These are phyloP conservation scores for Edaphochlamys debaryana DNA, from an alignment of 139 green algal species.

Conservation along the genomic window DNA sequence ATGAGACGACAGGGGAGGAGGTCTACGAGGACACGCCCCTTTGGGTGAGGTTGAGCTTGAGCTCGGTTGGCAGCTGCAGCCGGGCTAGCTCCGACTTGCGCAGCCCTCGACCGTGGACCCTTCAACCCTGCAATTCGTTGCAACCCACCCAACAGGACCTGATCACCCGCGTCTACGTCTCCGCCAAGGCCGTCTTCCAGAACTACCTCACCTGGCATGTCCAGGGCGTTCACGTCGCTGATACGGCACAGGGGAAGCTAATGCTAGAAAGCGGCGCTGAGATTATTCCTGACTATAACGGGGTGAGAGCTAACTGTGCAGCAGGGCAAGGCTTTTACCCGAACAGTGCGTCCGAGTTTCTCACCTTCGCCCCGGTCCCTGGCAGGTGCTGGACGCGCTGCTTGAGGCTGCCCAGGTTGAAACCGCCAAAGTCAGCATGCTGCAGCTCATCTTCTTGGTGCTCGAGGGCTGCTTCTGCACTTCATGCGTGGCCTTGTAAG, in stretches of 20 bases:
- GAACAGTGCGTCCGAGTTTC: too few relatives aligned
- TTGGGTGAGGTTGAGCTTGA: too few relatives aligned
- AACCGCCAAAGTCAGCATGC: not conserved
- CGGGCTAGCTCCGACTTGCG: too few relatives aligned
- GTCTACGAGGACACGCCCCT: too few relatives aligned
- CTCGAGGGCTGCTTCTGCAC: conserved; percentile 12
- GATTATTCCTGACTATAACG: too few relatives aligned
- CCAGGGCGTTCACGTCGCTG: not conserved
- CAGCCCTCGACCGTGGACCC: too few relatives aligned
- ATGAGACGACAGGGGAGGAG: too few relatives aligned
- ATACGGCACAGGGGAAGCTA: not conserved
- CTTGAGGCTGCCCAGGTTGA: not conserved
- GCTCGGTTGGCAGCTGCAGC: too few relatives aligned
- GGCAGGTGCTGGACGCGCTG: conserved; percentile 11
- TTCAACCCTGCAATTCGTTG: too few relatives aligned
- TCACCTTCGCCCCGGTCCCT: not conserved
- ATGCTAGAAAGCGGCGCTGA: conserved; percentile 17
- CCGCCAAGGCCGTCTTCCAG: conserved; percentile 8
- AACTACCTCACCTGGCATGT: too few relatives aligned
- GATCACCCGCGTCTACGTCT: not conserved
- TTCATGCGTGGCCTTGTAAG: not conserved
- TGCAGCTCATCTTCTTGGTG: conserved; percentile 29
- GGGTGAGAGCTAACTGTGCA: too few relatives aligned
- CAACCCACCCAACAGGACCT: conserved; percentile 26
- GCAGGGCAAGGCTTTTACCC: too few relatives aligned